Percentiles rank a stretch among this genome's conserved stretches.
phyloP scores from a whole-genome alignment of 805 yeast species.

The Cyberlindnera euphorbiae region DNA sequence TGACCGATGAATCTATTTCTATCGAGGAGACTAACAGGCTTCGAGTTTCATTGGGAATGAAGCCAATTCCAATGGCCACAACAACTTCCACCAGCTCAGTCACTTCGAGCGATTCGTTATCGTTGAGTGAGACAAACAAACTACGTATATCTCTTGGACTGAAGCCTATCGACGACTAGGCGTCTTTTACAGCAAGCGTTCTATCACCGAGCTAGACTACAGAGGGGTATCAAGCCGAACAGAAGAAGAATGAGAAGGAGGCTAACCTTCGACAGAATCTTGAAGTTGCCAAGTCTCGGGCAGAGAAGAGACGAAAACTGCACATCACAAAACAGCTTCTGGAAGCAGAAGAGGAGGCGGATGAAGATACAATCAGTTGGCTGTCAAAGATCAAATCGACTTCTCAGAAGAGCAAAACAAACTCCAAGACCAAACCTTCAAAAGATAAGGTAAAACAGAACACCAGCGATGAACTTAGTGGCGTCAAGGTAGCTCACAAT shows the following conservation, averaged over 20 bases:
- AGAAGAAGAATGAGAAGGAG: constrained; percentile 6
- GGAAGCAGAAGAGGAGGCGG: constrained; percentile 13
- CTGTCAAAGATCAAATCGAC: constrained; percentile 10
- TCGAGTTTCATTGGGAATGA: constrained; percentile 47
- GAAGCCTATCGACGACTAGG: constrained; percentile 19
- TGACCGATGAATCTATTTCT: constrained; percentile 24
- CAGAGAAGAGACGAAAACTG: constrained; percentile 13
- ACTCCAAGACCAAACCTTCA: neutral
- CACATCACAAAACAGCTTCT: constrained; percentile 11
- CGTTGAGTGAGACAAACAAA: constrained; percentile 20
- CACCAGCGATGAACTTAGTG: constrained; percentile 10
- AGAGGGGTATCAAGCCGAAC: constrained; percentile 12
- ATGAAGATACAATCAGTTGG: constrained; percentile 20
- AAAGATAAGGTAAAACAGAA: no score
- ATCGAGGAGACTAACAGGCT: constrained; percentile 55
- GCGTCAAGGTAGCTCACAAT: constrained; percentile 20
- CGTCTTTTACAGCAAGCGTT: neutral
- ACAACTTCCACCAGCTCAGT: neutral
- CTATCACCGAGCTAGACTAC: constrained; percentile 6
- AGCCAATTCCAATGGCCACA: constrained; percentile 36
- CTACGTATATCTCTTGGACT: constrained; percentile 23
- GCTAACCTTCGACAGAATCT: constrained; percentile 12
- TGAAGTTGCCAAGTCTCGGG: constrained; percentile 11
- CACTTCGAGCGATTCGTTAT: neutral
- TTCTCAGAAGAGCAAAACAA: neutral